Evolutionary conservation across 129 eudicot species (phyloP).

Genomic region (sunflower (Helianthus annuus)): DNA sequence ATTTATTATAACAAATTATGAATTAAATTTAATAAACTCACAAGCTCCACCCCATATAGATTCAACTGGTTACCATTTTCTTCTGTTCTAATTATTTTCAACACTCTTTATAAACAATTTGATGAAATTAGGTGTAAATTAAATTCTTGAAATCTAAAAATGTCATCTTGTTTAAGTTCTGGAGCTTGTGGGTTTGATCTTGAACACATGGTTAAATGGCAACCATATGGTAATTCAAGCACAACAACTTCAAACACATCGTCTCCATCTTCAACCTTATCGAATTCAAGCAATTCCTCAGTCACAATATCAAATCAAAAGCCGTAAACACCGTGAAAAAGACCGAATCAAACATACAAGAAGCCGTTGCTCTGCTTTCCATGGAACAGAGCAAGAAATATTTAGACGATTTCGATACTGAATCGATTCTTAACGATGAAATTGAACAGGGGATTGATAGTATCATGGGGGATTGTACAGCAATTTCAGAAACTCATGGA

Average conservation of each 20-base stretch:
- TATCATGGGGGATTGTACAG: constrained; percentile 73
- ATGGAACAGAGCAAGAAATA: constrained; percentile 37
- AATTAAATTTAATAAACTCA: no score
- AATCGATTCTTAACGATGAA: constrained; percentile 78
- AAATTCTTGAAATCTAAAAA: constrained; percentile 20
- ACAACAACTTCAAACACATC: constrained; percentile 57
- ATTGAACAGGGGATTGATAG: constrained; percentile 85
- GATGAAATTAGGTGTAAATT: constrained; percentile 2
- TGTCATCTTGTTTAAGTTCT: constrained; percentile 85
- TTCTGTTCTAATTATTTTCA: not conserved
- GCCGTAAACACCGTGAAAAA: constrained; percentile 84
- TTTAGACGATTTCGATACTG: constrained; percentile 76
- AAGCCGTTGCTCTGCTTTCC: constrained; percentile 87
- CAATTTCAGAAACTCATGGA: constrained; percentile 11
- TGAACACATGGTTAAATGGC: constrained; percentile 67
- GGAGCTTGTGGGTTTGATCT: constrained; percentile 71
- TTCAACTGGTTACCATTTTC: not conserved
- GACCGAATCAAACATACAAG: constrained; percentile 96
- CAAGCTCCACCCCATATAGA: no score
- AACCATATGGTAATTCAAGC: constrained; percentile 50
- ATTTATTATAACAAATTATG: no score
- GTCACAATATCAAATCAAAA: constrained; percentile 59
- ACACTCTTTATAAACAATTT: no score
- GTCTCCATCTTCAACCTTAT: constrained; percentile 85
- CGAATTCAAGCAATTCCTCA: constrained; percentile 80